Evolutionary conservation across 2,329 filamentous ascomycete species (phyloP).

Genomic region (Nemania diffusa): DNA sequence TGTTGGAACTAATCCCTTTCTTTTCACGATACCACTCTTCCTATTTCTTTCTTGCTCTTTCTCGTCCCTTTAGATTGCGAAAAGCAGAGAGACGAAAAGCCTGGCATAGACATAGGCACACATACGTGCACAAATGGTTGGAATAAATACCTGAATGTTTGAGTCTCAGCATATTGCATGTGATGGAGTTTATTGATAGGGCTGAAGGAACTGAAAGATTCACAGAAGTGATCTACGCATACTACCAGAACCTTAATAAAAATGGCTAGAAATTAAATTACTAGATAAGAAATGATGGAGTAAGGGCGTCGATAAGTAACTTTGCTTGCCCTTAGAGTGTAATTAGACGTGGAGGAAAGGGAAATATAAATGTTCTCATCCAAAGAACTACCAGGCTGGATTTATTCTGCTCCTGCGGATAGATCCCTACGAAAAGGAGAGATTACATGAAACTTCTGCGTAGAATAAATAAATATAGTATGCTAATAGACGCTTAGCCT

Average conservation of each 20-base stretch:
- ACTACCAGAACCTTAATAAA: background rate
- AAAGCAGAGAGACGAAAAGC: background rate
- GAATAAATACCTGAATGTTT: constrained; percentile 12
- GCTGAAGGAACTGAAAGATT: background rate
- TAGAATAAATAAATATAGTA: too few species aligned
- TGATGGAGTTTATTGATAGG: constrained; percentile 11
- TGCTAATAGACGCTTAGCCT: too few species aligned
- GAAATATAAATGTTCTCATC: too few species aligned
- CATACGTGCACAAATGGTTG: constrained; percentile 7
- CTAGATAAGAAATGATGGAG: too few species aligned
- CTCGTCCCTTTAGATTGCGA: background rate
- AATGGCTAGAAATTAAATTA: too few species aligned
- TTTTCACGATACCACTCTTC: constrained; percentile 17
- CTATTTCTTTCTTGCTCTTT: background rate
- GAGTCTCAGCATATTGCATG: constrained; percentile 6
- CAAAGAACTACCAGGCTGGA: too few species aligned
- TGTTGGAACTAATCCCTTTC: constrained; percentile 2
- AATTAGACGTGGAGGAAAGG: too few species aligned
- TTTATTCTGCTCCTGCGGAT: too few species aligned
- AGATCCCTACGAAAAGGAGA: too few species aligned
- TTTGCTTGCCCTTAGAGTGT: too few species aligned
- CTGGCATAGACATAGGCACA: constrained; percentile 16
- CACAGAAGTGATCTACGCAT: background rate
- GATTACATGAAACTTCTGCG: too few species aligned
- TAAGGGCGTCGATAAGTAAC: too few species aligned